A percentile compares a stretch with the other conserved stretches of the same genome.
These are phyloP conservation scores for Iris pallida DNA, from an alignment of 116 monocot genomes.

Conservation along the genomic window DNA sequence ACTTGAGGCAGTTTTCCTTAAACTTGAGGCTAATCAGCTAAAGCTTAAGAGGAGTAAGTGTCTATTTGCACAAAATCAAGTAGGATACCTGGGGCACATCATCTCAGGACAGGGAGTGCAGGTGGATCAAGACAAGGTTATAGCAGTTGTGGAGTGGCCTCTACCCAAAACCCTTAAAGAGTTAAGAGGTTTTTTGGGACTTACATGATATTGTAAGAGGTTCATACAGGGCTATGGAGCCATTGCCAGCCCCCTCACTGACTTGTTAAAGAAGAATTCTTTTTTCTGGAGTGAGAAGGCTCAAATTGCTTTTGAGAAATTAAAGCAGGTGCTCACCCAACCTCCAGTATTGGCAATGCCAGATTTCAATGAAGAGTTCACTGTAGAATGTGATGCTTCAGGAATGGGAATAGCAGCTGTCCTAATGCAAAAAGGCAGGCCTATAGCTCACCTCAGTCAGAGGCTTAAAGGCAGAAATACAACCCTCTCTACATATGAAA, in stretches of 20 bases:
- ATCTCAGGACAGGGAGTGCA: too few species aligned
- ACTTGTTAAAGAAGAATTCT: neutral
- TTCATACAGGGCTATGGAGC: neutral
- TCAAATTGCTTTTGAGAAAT: neutral
- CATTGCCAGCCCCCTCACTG: neutral
- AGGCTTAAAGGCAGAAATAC: neutral
- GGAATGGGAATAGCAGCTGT: neutral
- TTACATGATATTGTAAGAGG: neutral
- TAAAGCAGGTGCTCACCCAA: neutral
- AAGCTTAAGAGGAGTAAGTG: neutral
- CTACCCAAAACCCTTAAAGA: too few species aligned
- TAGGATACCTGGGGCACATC: too few species aligned
- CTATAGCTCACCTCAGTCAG: neutral
- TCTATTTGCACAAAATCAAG: neutral
- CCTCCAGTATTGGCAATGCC: neutral
- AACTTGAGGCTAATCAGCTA: neutral
- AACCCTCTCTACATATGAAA: neutral
- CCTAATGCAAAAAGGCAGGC: neutral
- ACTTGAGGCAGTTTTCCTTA: neutral
- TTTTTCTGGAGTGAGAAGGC: neutral
- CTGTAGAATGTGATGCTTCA: neutral
- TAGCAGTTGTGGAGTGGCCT: too few species aligned
- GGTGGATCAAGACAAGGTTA: too few species aligned
- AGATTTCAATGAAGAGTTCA: too few species aligned
- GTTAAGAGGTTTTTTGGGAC: too few species aligned